phyloP scores from a whole-genome alignment of 805 yeast genomes.

The Metschnikowia santaceciliae region DNA sequence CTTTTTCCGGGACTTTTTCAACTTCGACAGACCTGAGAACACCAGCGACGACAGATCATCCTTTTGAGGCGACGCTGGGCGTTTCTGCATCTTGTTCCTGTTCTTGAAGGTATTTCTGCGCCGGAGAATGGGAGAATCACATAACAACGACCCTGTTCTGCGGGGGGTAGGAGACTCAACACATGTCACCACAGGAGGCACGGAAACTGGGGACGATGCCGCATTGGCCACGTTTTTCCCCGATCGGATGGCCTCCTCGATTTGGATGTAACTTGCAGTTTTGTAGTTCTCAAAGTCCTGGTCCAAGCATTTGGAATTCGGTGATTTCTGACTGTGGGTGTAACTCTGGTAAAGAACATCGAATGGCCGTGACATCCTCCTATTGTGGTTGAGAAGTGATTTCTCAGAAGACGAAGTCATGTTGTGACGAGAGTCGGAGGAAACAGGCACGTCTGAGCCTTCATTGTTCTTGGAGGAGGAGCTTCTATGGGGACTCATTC shows the following conservation, averaged over 20 bases:
- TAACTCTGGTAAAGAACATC: conserved; percentile 13
- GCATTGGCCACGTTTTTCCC: conserved; percentile 7
- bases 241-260: conserved; percentile 13
- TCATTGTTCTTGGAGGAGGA: not conserved
- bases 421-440: not conserved
- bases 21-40: conserved; percentile 6
- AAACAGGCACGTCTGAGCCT: not conserved
- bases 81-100: conserved; percentile 27
- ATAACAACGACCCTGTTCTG: conserved; percentile 25
- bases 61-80: conserved; percentile 6
- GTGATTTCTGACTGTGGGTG: not conserved
- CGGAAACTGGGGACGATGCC: not conserved
- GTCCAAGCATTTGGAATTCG: not conserved
- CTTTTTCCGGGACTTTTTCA: not conserved
- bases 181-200: conserved; percentile 13
- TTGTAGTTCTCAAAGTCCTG: conserved; percentile 2
- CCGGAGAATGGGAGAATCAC: conserved; percentile 28
- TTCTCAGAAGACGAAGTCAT: not conserved
- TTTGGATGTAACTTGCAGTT: conserved; percentile 14
- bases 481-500: not conserved
- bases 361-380: conserved; percentile 12
- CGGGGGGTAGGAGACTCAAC: conserved; percentile 16
- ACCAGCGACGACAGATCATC: conserved; percentile 8
- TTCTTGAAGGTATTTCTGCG: conserved; percentile 27
- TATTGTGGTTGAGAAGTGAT: not conserved